Conservation (phyloP, 148 eudicot species). For the Fagopyrum esculentum region DNA sequence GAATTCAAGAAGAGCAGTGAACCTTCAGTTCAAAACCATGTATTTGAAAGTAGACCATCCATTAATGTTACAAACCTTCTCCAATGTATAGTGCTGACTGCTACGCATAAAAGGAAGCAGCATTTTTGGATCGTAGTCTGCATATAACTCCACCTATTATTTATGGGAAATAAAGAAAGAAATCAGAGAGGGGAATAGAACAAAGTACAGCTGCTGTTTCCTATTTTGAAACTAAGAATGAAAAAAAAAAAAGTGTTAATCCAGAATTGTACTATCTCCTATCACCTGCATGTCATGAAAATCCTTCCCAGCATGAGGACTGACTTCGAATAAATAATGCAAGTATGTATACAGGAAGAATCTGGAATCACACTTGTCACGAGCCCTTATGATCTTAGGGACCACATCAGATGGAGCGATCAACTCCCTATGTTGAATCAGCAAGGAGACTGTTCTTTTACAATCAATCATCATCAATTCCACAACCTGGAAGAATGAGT, state of each 20-base stretch:
- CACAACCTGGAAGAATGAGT: constrained; percentile 54
- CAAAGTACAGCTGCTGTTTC: not conserved
- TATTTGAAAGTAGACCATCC: constrained; percentile 2
- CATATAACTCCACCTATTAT: constrained; percentile 13
- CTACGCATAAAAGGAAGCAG: constrained; percentile 16
- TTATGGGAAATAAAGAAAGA: constrained; percentile 9
- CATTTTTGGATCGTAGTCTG: constrained; percentile 16
- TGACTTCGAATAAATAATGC: constrained; percentile 74
- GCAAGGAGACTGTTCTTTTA: constrained; percentile 65
- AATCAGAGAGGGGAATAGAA: constrained; percentile 14
- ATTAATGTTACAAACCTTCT: constrained; percentile 46
- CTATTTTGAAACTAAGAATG: not conserved
- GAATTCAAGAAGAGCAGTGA: constrained; percentile 20
- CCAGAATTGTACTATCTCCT: not conserved
- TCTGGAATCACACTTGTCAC: constrained; percentile 61
- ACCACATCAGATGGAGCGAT: constrained; percentile 84
- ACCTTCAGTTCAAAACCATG: constrained; percentile 9
- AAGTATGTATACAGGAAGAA: constrained; percentile 60
- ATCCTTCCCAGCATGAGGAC: constrained; percentile 84
- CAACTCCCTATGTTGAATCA: constrained; percentile 63
- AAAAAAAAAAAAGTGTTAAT: not conserved
- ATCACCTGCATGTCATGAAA: constrained; percentile 97
- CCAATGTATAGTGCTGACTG: constrained; percentile 14
- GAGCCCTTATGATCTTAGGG: constrained; percentile 63
- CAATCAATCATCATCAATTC: constrained; percentile 84